Base-by-base conservation (phyloP, 2,329 filamentous ascomycete genomes). In the Trichoderma pleuroti region DNA sequence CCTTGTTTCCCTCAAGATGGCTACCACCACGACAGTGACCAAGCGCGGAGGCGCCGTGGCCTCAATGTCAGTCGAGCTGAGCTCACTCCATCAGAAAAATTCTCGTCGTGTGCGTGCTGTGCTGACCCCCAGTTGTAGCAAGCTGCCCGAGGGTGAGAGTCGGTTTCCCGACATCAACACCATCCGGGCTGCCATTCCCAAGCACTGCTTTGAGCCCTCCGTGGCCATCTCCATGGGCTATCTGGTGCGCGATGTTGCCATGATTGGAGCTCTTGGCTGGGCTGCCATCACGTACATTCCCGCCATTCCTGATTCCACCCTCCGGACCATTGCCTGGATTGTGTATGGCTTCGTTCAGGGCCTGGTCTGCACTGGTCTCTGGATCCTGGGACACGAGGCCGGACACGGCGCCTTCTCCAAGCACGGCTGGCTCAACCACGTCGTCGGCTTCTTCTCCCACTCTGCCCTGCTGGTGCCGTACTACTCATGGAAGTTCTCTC, bases 401-500 rank as follows among this genome's bases (percentile, higher is more conserved):
- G 91, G 91, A 65, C 91, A 93, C 78, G 87, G 88, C 21, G 89
- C 90, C 61, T 90, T 92, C 78, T 90, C 88, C n/a, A 78, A 81
- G 26, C 83, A 86, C 78, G 81, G 81, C 61, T 77, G 74, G 36
- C 77, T 91, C 73, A 92, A 92, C 78, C 85, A 91, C 76, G 78
- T 84, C 18, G 82, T 89, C 70, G 91, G 91, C 72, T 91, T 89
- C 83, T 77, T 86, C 62, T 80, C 89, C n/a, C 91, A 93, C 84
- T 91, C 88, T 8, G 83, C 86, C 71, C 84, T 92, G 49, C 79
- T 91, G 72, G 90, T 91, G 3, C 91, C 91, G 4, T 93, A 90
- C 82, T 92, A 92, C 82, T 89, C 87, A 62, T 93, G 91, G 91
- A 89, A 91, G 81, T 89, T 88, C 78, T 90, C 87, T 36, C 91